Conservation (phyloP, 192 early-diverging fungal genomes). For the Umbelopsis ramanniana region DNA sequence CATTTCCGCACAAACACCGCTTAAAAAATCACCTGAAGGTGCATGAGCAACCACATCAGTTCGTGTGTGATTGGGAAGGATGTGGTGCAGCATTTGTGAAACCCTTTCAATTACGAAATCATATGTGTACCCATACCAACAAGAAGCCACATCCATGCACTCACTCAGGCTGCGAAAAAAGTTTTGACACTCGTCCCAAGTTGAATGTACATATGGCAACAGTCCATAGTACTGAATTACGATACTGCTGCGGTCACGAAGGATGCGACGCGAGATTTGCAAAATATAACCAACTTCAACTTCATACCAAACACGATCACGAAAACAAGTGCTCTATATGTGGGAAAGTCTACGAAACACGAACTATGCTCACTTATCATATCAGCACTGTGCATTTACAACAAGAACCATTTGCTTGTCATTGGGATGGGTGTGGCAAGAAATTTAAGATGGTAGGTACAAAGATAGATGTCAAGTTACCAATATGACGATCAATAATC, state of each 20-base stretch:
- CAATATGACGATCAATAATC: not conserved
- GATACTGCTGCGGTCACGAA: constrained; percentile 43
- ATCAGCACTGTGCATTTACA: constrained; percentile 29
- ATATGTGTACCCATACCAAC: constrained; percentile 46
- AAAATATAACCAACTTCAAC: constrained; percentile 38
- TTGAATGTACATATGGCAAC: constrained; percentile 40
- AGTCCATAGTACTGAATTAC: constrained; percentile 29
- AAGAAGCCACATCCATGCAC: constrained; percentile 45
- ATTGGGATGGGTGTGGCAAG: constrained; percentile 39
- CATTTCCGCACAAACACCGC: constrained; percentile 41
- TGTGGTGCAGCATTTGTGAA: constrained; percentile 43
- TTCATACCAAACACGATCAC: not conserved
- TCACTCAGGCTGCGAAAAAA: constrained; percentile 38
- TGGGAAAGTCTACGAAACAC: not conserved
- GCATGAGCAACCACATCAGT: constrained; percentile 26
- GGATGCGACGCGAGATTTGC: constrained; percentile 40
- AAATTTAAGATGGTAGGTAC: constrained; percentile 32
- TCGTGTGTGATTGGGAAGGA: constrained; percentile 44
- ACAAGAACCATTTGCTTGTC: constrained; percentile 34
- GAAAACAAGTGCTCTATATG: not conserved
- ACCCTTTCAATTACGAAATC: constrained; percentile 42
- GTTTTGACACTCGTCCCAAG: constrained; percentile 42
- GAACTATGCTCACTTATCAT: constrained; percentile 38
- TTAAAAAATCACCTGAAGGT: constrained; percentile 39
- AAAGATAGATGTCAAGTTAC: not conserved